Conservation (phyloP, 345 rosid species). For the Angophora floribunda region DNA sequence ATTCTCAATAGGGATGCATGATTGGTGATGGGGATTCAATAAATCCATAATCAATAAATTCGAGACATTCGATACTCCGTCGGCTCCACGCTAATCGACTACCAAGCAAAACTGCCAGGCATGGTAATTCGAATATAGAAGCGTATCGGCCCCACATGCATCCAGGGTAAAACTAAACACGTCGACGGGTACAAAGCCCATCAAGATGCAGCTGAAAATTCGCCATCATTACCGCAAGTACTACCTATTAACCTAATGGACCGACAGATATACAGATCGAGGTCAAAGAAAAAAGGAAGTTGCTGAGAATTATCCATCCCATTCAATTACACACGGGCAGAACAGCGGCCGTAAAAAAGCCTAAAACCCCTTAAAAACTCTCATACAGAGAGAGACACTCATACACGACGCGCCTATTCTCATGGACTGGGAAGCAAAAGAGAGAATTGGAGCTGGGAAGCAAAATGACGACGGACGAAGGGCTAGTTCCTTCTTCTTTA, state of each 20-base stretch:
- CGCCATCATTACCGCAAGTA: too few relatives aligned
- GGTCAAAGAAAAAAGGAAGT: too few relatives aligned
- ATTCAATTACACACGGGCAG: not conserved
- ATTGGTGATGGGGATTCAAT: not conserved
- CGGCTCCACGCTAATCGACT: not conserved
- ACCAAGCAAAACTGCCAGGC: not conserved
- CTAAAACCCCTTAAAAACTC: too few relatives aligned
- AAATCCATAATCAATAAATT: not conserved
- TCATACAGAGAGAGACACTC: too few relatives aligned
- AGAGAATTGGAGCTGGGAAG: too few relatives aligned
- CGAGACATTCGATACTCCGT: not conserved
- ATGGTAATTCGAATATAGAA: not conserved
- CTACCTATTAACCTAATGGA: too few relatives aligned
- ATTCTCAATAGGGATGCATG: not conserved
- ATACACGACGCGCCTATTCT: too few relatives aligned
- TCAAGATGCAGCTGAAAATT: too few relatives aligned
- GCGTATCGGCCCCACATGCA: not conserved
- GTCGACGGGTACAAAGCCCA: not conserved
- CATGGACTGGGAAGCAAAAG: too few relatives aligned
- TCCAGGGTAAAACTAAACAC: not conserved
- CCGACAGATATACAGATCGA: too few relatives aligned
- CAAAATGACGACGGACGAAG: too few relatives aligned
- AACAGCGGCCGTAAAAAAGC: not conserved
- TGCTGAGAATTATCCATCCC: not conserved
- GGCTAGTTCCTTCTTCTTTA: not conserved